Evolutionary conservation across 75 land plant species (phyloP).

Genomic region (Cunninghamia lanceolata): DNA sequence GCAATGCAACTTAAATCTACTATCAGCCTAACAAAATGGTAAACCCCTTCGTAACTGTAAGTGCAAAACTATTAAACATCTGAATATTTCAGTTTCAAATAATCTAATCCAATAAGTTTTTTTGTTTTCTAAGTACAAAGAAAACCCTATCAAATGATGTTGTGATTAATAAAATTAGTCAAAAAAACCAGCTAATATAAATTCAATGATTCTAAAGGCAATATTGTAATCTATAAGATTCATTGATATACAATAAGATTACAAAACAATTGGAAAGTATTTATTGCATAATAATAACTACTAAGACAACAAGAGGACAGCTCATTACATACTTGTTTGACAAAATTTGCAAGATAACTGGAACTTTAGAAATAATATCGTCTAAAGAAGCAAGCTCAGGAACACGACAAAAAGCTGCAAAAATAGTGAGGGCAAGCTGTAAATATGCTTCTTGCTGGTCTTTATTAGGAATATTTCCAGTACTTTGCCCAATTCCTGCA

Average conservation of each 20-base stretch:
- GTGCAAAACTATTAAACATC: background rate
- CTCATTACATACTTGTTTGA: constrained; percentile 34
- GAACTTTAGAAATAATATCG: constrained; percentile 64
- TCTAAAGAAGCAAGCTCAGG: constrained; percentile 76
- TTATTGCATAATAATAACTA: constrained; percentile 10
- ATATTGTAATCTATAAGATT: too few species aligned
- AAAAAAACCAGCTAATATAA: background rate
- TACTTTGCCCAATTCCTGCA: constrained; percentile 13
- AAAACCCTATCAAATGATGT: background rate
- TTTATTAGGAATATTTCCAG: constrained; percentile 10
- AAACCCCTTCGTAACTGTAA: too few species aligned
- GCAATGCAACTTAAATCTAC: too few species aligned
- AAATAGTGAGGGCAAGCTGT: constrained; percentile 66
- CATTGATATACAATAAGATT: background rate
- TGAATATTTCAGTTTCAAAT: background rate
- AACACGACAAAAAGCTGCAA: constrained; percentile 86
- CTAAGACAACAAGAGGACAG: constrained; percentile 4
- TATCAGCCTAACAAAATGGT: too few species aligned
- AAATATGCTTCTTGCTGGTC: constrained; percentile 66
- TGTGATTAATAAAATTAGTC: background rate
- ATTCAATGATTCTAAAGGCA: background rate
- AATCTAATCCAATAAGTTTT: background rate
- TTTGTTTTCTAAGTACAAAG: background rate
- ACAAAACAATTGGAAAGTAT: background rate
- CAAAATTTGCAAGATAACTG: constrained; percentile 59